These are phyloP conservation scores for Chenopodium formosanum DNA, from an alignment of 148 eudicot species.

Conservation along the genomic window DNA sequence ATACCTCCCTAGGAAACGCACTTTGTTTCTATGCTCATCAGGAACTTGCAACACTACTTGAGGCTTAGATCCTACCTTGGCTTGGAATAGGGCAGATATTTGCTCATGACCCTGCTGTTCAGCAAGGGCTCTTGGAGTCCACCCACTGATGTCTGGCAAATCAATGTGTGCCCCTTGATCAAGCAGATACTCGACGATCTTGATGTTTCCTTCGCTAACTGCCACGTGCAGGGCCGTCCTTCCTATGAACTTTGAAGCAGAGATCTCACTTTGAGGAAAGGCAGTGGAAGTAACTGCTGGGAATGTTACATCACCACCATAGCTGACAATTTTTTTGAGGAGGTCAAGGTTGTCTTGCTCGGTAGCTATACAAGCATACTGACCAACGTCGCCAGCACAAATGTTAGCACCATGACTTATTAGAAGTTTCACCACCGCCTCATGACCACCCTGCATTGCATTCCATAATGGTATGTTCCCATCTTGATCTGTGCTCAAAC, in stretches of 20 bases:
- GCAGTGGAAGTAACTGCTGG: slow-evolving; percentile 28
- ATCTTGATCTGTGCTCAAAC: slow-evolving; percentile 48
- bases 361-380: slow-evolving; percentile 56
- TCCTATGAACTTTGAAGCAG: slow-evolving; percentile 31
- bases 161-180: slow-evolving; percentile 54
- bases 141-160: slow-evolving; percentile 44
- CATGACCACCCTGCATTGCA: slow-evolving; percentile 60
- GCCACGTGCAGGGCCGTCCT: slow-evolving; percentile 68
- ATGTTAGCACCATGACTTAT: slow-evolving; percentile 50
- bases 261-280: slow-evolving; percentile 39
- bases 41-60: slow-evolving; percentile 27
- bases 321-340: slow-evolving; percentile 43
- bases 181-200: slow-evolving; percentile 57
- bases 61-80: slow-evolving; percentile 25
- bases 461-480: slow-evolving; percentile 87
- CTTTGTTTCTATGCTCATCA: slow-evolving; percentile 27
- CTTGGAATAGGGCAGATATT: slow-evolving; percentile 49
- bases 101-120: slow-evolving; percentile 80
- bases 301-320: slow-evolving; percentile 57
- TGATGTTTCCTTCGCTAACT: slow-evolving; percentile 62
- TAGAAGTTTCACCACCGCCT: slow-evolving; percentile 42
- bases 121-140: slow-evolving; percentile 67
- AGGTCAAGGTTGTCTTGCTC: slow-evolving; percentile 55
- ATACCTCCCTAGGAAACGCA: slow-evolving; percentile 42
- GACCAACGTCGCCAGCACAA: slow-evolving; percentile 58